Base-by-base conservation (phyloP, 1,139 yeast species). In the Williopsis jadinii region DNA sequence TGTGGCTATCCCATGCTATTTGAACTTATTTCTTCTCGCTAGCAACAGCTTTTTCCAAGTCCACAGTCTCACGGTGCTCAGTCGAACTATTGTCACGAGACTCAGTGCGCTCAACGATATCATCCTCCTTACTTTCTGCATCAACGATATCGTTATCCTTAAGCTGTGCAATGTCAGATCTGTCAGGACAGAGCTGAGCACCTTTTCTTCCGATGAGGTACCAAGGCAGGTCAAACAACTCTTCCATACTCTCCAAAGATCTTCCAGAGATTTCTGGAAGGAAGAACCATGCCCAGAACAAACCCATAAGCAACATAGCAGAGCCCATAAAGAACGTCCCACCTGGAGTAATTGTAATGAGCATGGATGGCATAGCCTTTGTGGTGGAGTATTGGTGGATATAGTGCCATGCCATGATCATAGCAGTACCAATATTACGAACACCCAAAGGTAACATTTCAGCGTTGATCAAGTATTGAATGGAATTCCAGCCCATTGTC, bases 231-330 rank as follows among this genome's bases (percentile, higher is more conserved):
- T 63, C 68, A 63, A 77, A 77, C 44, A 77, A 55, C 40, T 74
- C 80, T 52, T 75, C 81, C 83, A 74, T 75, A 56, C 73, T 77
- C 56, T 75, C 80, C 60, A 75, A 66, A 9, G 78, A 69, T 54
- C 71, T 66, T 27, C 78, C 78, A 33, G 71, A 60, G 14, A 78
- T 73, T 56, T 74, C 80, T 32, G 73, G 72, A 53, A 62, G 70
- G 51, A 66, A 62, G 60, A 73, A 65, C 70, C 71, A 75, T 12
- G 70, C 66, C 73, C 77, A 76, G 32, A 63, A 47, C 27, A 75
- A 55, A 3, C 75, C 66, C 12, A 73, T 19, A 1, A 58, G 41
- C 48, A 70, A 57, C 3, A 75, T 68, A 14, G 67, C 79, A 10
- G 64, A 65, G 49, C 75, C 77, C 53, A 77, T 73, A 56, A 67